These are phyloP conservation scores for Aegilops speltoides DNA, from an alignment of 176 grass and related monocot genomes.

Conservation along the genomic window DNA sequence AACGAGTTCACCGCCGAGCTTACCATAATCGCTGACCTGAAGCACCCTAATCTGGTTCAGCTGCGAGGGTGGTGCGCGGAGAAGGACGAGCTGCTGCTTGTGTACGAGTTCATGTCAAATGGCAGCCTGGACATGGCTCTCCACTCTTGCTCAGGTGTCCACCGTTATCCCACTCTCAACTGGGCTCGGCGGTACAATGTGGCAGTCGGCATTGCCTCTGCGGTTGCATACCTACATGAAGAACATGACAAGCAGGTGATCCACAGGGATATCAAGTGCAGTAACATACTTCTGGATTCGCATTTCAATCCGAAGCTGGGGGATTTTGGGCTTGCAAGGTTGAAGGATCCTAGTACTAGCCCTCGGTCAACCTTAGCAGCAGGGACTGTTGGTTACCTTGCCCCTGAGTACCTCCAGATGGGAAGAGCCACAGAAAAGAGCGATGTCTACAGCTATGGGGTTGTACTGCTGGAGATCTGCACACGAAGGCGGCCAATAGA, in stretches of 20 bases:
- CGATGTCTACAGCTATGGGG: constrained; percentile 58
- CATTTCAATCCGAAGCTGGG: constrained; percentile 38
- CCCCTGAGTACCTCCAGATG: constrained; percentile 55
- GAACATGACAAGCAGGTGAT: constrained; percentile 50
- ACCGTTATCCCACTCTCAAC: constrained; percentile 1
- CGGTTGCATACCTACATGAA: constrained; percentile 45
- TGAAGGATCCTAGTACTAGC: constrained; percentile 45
- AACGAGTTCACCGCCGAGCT: constrained; percentile 48
- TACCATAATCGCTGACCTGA: constrained; percentile 43
- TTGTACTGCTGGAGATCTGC: constrained; percentile 62
- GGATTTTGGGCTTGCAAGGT: constrained; percentile 54
- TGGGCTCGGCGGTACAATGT: constrained; percentile 50
- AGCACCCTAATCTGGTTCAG: constrained; percentile 56
- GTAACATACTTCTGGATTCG: constrained; percentile 51
- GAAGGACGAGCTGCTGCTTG: constrained; percentile 50
- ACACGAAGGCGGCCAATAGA: constrained; percentile 43
- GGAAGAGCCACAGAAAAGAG: constrained; percentile 56
- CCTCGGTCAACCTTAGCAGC: constrained; percentile 51
- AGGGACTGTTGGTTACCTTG: constrained; percentile 60
- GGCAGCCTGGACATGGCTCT: constrained; percentile 52
- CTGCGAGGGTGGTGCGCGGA: constrained; percentile 55
- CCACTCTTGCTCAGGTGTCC: constrained; percentile 16
- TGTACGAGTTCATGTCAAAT: constrained; percentile 60
- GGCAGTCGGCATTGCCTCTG: constrained; percentile 45
- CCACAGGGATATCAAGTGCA: constrained; percentile 64